A percentile compares a stretch with the other conserved stretches of the same genome.
phyloP scores from a whole-genome alignment of 73 alveolate genomes.

The Symbiodinium pilosum region DNA sequence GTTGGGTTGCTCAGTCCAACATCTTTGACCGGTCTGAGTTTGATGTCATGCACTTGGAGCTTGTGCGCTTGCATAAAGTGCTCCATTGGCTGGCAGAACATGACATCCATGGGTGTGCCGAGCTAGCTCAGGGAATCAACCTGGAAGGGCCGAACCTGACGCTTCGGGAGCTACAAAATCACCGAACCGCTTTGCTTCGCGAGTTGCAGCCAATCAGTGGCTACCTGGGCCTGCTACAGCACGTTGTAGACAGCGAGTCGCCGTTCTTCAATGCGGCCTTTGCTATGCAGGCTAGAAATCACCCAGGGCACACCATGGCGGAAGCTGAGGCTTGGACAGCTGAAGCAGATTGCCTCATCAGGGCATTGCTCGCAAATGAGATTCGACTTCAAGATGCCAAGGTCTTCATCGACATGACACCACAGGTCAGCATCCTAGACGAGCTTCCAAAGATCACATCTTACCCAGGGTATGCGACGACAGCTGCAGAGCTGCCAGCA shows the following conservation, averaged over 20 bases:
- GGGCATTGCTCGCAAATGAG: neutral
- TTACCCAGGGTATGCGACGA: neutral
- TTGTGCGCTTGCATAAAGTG: neutral
- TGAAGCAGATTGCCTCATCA: neutral
- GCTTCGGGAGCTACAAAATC: neutral
- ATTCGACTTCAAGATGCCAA: neutral
- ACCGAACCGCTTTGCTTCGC: neutral
- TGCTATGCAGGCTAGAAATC: neutral
- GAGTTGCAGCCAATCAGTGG: neutral
- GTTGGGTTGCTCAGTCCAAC: neutral
- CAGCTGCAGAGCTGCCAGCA: neutral
- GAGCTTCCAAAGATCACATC: slow-evolving; percentile 11
- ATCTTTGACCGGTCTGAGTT: neutral
- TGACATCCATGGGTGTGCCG: neutral
- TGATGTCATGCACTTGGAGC: neutral
- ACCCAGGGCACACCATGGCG: neutral
- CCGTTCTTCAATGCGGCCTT: slow-evolving; percentile 1
- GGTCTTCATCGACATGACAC: neutral
- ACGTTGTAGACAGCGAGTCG: neutral
- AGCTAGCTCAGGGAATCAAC: neutral
- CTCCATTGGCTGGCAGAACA: slow-evolving; percentile 5
- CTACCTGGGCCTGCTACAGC: neutral
- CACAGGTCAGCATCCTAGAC: neutral
- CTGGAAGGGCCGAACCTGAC: neutral
- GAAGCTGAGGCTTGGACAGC: neutral